These are phyloP conservation scores for Eucalyptus lansdowneana DNA, from an alignment of 345 rosid genomes.

Conservation along the genomic window DNA sequence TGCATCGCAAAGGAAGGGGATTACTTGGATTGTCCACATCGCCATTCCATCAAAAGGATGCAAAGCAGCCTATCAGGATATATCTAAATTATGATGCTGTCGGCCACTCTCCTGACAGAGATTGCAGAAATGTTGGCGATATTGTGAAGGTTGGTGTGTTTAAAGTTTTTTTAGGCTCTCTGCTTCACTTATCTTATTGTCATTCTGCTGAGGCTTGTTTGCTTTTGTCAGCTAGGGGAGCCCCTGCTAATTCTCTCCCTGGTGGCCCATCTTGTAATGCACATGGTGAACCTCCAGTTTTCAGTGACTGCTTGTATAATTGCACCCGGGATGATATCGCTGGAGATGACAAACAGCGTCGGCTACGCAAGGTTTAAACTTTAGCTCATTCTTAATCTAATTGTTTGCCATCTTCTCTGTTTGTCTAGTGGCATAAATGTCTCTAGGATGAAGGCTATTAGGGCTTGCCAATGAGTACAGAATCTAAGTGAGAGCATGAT, in stretches of 20 bases:
- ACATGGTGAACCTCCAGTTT: constrained; percentile 62
- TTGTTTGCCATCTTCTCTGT: neutral
- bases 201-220: neutral
- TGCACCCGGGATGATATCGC: constrained; percentile 91
- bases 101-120: constrained; percentile 88
- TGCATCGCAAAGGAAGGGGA: constrained; percentile 57
- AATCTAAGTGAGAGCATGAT: neutral
- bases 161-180: neutral
- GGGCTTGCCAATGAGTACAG: neutral
- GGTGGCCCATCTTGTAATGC: constrained; percentile 74
- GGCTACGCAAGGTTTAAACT: constrained; percentile 69
- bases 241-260: constrained; percentile 42
- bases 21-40: constrained; percentile 44
- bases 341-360: constrained; percentile 75
- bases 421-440: neutral
- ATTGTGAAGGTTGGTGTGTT: constrained; percentile 70
- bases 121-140: constrained; percentile 74
- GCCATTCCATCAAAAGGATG: constrained; percentile 22
- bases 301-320: constrained; percentile 95
- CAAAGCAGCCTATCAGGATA: constrained; percentile 84
- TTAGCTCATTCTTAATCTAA: neutral
- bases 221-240: constrained; percentile 72
- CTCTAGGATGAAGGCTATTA: neutral
- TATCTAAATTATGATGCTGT: constrained; percentile 97
- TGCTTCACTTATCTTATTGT: neutral